Evolutionary conservation across 768 basidiomycete genomes (phyloP), one percentile per base, ranked within the genome.

Genomic region (Pulveroboletus frians): DNA sequence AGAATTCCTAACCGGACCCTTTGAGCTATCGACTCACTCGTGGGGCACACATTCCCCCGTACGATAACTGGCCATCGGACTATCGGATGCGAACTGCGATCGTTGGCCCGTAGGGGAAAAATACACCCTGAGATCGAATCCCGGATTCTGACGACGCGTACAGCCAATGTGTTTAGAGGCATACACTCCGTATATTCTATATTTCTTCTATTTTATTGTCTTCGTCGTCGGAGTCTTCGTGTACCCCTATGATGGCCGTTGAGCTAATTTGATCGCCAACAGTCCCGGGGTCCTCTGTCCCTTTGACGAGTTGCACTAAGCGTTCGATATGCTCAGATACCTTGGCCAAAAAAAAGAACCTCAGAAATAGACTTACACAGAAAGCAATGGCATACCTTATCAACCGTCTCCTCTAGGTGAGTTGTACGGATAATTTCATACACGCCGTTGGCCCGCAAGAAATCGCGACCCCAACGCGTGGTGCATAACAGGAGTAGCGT

Each of bases 241-340:
- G 57, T 47, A 58, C 48, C 60, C 53, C 59, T 37, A 54, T 55
- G 21, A 43, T 34, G 3, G 45, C 54, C 43, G 54, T 55, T 5
- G 63, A 52, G 40, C 66, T 69, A 15, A 62, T 69, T 42, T 67
- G 70, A 34, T 76, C 73, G n/a, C 58, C 60, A 4, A 64, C 55
- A 9, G 74, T 75, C 9, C 78, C 73, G 4, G 73, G 68, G 3
- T 77, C 80, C 62, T 94, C 92, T 0, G 84, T 79, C 1, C 90
- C 78, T 58, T 93, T 83, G 32, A 99, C 64, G n/a, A 97, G 69
- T 53, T 79, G 84, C 4, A 97, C 96, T 8, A 98, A 72, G 14
- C 92, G 81, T 60, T 92, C 91, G 35, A 96, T 87, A 38, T 87
- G 84, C 63, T 92, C 91, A 3, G 84, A 80, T 40, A 95, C 81